Evolutionary conservation across 164 flowering plant species (phyloP).

Genomic region (Umbilicus rupestris): DNA sequence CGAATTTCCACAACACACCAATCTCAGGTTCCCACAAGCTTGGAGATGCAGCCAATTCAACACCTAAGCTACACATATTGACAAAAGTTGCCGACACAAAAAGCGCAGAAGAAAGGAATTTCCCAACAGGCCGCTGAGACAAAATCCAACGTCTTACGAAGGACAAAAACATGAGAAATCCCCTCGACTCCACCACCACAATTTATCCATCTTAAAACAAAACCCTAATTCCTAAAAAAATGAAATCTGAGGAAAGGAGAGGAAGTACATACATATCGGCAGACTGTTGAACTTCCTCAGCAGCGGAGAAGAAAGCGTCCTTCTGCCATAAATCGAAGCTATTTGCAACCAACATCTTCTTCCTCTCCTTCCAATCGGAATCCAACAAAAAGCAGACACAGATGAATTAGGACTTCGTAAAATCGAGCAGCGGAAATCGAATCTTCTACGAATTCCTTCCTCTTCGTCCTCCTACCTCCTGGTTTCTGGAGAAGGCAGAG

Average conservation of each 20-base stretch:
- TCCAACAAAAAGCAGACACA: neutral
- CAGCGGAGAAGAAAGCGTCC: constrained; percentile 80
- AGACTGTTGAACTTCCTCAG: constrained; percentile 87
- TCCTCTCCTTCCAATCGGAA: constrained; percentile 17
- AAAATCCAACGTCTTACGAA: no score
- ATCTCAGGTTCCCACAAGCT: no score
- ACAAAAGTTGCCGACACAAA: no score
- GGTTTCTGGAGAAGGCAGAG: neutral
- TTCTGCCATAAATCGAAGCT: constrained; percentile 83
- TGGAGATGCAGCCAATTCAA: no score
- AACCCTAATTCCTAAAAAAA: no score
- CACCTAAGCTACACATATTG: no score
- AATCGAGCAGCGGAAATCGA: neutral
- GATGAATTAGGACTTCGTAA: neutral
- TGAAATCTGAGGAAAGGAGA: neutral
- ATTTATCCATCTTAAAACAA: no score
- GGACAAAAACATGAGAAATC: no score
- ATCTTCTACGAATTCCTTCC: neutral
- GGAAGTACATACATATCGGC: constrained; percentile 63
- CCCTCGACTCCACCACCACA: no score
- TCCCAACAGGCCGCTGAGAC: no score
- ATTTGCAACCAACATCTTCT: constrained; percentile 59
- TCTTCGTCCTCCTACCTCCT: neutral
- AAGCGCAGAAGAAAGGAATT: no score
- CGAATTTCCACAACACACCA: no score